Base-by-base conservation (phyloP, 805 yeast genomes). In the Candida insectorum region DNA sequence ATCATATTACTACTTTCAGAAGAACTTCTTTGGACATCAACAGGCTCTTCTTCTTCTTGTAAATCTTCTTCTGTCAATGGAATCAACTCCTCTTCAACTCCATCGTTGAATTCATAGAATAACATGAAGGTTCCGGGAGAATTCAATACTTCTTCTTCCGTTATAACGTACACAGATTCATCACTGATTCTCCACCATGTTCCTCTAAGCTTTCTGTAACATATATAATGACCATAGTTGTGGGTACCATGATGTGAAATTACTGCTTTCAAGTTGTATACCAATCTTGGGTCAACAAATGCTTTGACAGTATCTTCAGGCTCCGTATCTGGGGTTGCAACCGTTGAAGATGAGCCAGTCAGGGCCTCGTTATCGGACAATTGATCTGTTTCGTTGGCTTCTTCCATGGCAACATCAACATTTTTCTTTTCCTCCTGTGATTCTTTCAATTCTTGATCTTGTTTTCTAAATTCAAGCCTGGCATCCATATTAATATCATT, bases 101-200 rank as follows among this genome's bases (percentile, higher is more conserved):
- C 69, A 40, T 58, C 60, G 24, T 57, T 50, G 25, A 42, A 51
- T 53, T 89, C 97, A 54, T 91, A 91, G 51, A 91, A 91, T 47
- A 91, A 58, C 96, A 91, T 86, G 46, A 88, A 91, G 0, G 91
- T 88, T 17, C 96, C 96, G 36, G 85, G 93, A 3, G 88, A 77
- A 10, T 69, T 68, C 36, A 86, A 61, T 1, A 88, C 97, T 52
- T 89, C 95, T 3, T 73, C 73, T 52, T 86, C 95, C 9, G 79
- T 73, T 3, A 86, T 87, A 20, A 85, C 71, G 39, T 86, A 78
- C 3, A 89, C 95, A 3, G 80, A 78, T 52, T 88, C 95, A 58
- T 93, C 98, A 47, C 93, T 82, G 13, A 89, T 81, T 54, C 96
- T 75, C 95, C 96, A 89, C 98, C 98, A 91, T 8, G 78, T 71